Base-by-base conservation (phyloP, 345 rosid species). In the Camelina sativa region DNA sequence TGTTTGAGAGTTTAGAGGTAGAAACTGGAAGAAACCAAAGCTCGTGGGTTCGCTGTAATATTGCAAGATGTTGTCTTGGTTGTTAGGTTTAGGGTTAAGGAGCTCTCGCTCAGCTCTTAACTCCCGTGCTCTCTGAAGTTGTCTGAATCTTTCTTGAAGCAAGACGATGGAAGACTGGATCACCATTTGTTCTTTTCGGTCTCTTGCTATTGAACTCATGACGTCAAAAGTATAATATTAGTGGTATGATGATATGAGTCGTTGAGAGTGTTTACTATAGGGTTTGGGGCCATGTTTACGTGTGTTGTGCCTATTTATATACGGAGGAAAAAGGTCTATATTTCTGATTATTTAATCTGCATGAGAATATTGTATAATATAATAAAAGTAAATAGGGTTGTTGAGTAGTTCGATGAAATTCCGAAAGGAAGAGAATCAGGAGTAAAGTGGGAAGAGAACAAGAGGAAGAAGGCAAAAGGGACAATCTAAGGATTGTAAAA, bases 71-170 rank as follows among this genome's bases (percentile, higher is more conserved):
- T 55, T 70, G 61, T 65, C 75, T 54, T 70, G 80, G 28, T 63
- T 80, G 41, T 76, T 68, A 35, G 84, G 75, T 56, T 84, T 82
- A 22, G 65, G 79, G 30, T 25, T 50, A 6, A 78, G 71, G 4
- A 84, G 85, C 81, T 90, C 87, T 61, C 78, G 77, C 55, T 85
- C 86, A 80, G 86, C 86, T 61, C 93, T 83, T 87, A 86, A 79
- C 81, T 84, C 88, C 70, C 84, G 83, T 11, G 83, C 85, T 66
- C 85, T 86, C 47, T 86, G 86, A 53, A 91, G 71, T 68, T 85
- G 82, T 73, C 81, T 81, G 73, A 91, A 91, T 63, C 95, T 86
- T 84, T 91, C 97, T 69, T 85, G 97, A 81, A 91, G 61, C 58
- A 91, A 68, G 44, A 86, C 88, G 58, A 89, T 89, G 46, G 97